Evolutionary conservation across 192 early-diverging fungal species (phyloP), one percentile per base, ranked within the genome.

Genomic region (Coemansia brasiliensis): DNA sequence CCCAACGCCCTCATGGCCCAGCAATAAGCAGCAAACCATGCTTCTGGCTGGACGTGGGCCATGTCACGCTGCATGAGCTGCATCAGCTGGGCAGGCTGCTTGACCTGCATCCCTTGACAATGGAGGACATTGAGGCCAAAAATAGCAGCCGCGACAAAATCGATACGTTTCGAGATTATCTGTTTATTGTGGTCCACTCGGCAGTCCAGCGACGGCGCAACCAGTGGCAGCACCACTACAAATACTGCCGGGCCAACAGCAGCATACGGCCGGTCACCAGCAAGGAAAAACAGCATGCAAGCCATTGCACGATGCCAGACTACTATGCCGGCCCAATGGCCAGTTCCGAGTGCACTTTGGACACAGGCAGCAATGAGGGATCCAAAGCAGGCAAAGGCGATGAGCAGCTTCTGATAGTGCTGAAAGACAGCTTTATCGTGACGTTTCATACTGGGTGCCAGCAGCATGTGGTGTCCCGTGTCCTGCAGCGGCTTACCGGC

Each of bases 71-170:
- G 18, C 46, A 63, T 29, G 89, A 91, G 39, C 76, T 93, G 67
- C 59, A 67, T 16, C 48, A 80, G 0, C 57, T 91, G 7, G 73
- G 83, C 16, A 71, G 88, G 56, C 60, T 86, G 20, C 87, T 93
- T 65, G 80, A 78, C 39, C 79, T 92, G 24, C 90, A 93, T 69
- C 89, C 90, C 12, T 74, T 92, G 26, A 91, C 89, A 1, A 59
- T 82, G 16, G 93, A 99, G 80, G 97, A 99, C 61, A 96, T 99
- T 48, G 66, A 82, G 32, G 89, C 85, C 16, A 46, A 46, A 46
- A 86, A 92, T 27, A 90, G 93, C 54, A 84, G 86, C n/a, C 82
- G 95, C 13, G 97, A 99, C 77, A 98, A 97, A 61, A 93, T 93
- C 53, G 95, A 82, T 32, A 82, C 73, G 25, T 78, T 74, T 25